Evolutionary conservation across 2,329 filamentous ascomycete species (phyloP).

Genomic region (Apiospora malaysiana): DNA sequence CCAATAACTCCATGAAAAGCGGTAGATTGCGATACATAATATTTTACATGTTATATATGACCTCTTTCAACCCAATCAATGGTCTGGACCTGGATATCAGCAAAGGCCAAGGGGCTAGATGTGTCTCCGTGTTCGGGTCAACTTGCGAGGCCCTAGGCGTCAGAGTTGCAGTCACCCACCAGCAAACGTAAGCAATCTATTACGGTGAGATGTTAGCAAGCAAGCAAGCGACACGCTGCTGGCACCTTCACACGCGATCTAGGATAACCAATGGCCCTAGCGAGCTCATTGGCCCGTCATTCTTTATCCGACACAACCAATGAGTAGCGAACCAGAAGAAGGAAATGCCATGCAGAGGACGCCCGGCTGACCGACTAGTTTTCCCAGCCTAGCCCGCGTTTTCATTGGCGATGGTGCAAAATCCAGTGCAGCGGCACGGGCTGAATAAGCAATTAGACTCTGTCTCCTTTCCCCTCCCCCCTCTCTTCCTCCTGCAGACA

Average conservation of each 20-base stretch:
- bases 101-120: neutral
- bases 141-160: neutral
- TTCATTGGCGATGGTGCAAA: neutral
- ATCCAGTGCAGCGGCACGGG: constrained; percentile 14
- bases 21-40: neutral
- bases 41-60: neutral
- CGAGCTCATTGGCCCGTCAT: neutral
- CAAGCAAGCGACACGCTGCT: neutral
- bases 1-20: neutral
- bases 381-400: neutral
- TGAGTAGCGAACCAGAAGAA: neutral
- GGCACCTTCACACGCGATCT: neutral
- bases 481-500: neutral
- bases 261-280: neutral
- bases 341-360: neutral
- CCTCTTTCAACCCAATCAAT: neutral
- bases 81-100: neutral
- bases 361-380: neutral
- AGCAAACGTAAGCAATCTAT: neutral
- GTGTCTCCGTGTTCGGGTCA: too few species aligned
- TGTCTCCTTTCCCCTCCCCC: neutral
- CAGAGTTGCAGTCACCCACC: neutral
- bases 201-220: neutral
- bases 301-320: neutral
- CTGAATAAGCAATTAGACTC: constrained; percentile 18